Evolutionary conservation across 192 early-diverging fungal species (phyloP), one percentile per base, ranked within the genome.

Genomic region (Dissophora ornata): DNA sequence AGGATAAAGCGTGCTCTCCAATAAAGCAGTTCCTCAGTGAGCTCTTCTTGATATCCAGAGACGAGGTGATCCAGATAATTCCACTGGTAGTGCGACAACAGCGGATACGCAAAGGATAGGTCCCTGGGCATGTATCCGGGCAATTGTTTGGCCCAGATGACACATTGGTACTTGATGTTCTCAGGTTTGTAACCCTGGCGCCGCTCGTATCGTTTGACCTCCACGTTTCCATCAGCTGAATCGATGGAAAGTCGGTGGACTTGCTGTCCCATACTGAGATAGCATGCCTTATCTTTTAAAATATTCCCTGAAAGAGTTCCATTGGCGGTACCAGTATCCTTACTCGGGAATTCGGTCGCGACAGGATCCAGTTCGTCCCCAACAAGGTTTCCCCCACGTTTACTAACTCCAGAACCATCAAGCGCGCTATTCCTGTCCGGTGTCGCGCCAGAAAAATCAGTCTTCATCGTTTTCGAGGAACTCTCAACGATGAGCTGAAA

Each of bases 11-110:
- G 85, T 0, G 94, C 87, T 10, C 96, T 82, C 93, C 94, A 97
- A 79, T 92, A 99, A 58, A 89, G 83, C 12, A 95, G 62, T 15
- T 87, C 82, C 57, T 95, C 93, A 0, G 86, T 93, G 48, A 95
- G 81, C 24, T 90, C 90, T 26, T 93, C 88, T 66, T 92, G 89
- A 59, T 94, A 91, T 33, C 96, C 96, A 19, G 92, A 84, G n/a
- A 97, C 90, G 26, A 96, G 80, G 54, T 92, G 90, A 79, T 99
- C 97, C 26, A 97, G 82, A 42, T 91, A 93, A 66, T 97, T 99
- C 97, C 97, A 99, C 33, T 92, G 91, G 77, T 96, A 95, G 42
- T 89, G 83, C 4, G 88, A 79, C 21, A 92, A 62, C 12, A 78
- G 78, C 16, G 97, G 90, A 79, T 98, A 97, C 6, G 63, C 56